Base-by-base conservation (phyloP, 1,139 yeast species). In the Yamadazyma jaroonii region DNA sequence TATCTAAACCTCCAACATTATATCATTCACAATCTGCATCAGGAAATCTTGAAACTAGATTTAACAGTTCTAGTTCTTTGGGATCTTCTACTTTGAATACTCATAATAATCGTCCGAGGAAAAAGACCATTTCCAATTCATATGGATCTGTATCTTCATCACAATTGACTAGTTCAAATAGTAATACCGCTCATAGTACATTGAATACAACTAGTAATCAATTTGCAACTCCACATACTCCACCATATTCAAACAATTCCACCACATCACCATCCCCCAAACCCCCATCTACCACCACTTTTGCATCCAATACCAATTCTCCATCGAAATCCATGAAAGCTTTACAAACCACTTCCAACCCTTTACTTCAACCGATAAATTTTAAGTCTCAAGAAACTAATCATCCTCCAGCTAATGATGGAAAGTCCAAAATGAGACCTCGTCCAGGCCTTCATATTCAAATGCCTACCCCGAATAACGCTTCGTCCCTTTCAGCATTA, bases 361-460 rank as follows among this genome's bases (percentile, higher is more conserved):
- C 83, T 4, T 58, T 81, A 30, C 60, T 81, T 36, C 85, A 79
- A 47, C 86, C 87, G 0, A 72, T 80, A 37, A 80, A 81, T 50
- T 72, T 71, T 45, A 73, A 74, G 43, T 40, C 55, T n/a, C 13
- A 13, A 27, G 29, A 25, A 25, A 25, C 8, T 14, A 8, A 13
- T 14, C 8, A 4, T 15, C 7, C 8, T 10, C 9, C 31, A 8
- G 7, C 22, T 6, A 6, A 14, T 11, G 6, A 27, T 14, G 10
- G 29, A 6, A 23, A 25, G 3, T 11, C 34, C n/a, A 23, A 32
- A 9, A 31, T 38, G 23, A 62, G 38, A 53, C 54, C 43, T 13
- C 56, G 67, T 36, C 72, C 75, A 0, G 68, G 70, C 2, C 63
- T 71, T 39, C 71, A 62, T 39, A 68, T 72, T 21, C 76, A 72